Evolutionary conservation across 306 rosid genomes (phyloP), one percentile per base, ranked within the genome.

Genomic region (Medicago ruthenica): DNA sequence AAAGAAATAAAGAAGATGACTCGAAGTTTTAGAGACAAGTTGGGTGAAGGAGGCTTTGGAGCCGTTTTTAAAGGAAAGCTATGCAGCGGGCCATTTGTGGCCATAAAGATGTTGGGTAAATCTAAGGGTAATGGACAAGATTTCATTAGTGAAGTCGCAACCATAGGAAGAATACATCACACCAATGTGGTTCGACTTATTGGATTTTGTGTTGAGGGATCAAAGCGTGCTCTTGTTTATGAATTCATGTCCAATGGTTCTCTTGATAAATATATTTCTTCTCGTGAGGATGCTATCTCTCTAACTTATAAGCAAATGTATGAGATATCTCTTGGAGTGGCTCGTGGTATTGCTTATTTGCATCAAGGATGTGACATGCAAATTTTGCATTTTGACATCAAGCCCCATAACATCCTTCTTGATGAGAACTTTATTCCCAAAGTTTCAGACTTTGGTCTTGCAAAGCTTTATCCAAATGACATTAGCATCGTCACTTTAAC

Each of bases 141-240:
- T 4, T 58, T 58, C 16, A 58, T 58, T 2, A 58, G 7, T 58
- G 64, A 58, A 22, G 64, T 58, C 13, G 64, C 64, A 12, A 58
- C 64, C 2, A 21, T 58, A 22, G 64, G 64, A 58, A 58, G 64
- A 58, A 58, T 58, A 58, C 8, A 58, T 14, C 64, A 58, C 34
- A 21, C 37, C 3, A 58, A 58, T 58, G 64, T 58, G 3, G 64
- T 58, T 7, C 15, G 37, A 22, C 64, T 58, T 27, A 6, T 12
- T 5, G 64, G 64, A 3, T 58, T 58, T 58, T 58, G 64, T 0
- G 8, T 22, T 11, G 64, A 58, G 3, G 16, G 37, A 22, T 58
- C 64, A 21, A 58, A 22, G 12, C 64, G 37, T 22, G 64, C 37
- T 58, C 64, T 58, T 58, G 7, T 58, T 1, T 58, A 58, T 22